These are phyloP conservation scores for Mangifera indica DNA, from an alignment of 345 rosid genomes.

Conservation along the genomic window DNA sequence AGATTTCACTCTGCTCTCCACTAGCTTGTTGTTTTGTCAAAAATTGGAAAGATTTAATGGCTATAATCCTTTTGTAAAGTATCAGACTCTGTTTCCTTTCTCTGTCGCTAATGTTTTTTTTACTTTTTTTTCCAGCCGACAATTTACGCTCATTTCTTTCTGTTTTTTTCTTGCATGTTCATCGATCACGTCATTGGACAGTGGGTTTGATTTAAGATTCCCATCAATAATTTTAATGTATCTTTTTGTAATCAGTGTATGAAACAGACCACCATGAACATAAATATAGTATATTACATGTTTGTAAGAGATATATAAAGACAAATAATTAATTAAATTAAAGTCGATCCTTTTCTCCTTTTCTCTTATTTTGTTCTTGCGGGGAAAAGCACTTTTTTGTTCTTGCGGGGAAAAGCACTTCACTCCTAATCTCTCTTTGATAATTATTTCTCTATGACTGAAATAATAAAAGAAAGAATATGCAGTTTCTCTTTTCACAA, in stretches of 20 bases:
- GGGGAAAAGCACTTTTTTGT: no score
- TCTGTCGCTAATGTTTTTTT: no score
- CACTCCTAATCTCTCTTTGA: neutral
- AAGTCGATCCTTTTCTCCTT: neutral
- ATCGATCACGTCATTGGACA: no score
- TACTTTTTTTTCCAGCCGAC: no score
- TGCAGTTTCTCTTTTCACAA: conserved; percentile 5
- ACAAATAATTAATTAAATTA: conserved; percentile 4
- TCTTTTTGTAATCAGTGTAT: neutral
- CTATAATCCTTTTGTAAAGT: conserved; percentile 26
- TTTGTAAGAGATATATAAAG: neutral
- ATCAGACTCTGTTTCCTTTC: conserved; percentile 10
- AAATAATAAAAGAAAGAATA: neutral
- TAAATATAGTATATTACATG: conserved; percentile 11
- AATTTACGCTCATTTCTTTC: no score
- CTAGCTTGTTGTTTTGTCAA: conserved; percentile 14
- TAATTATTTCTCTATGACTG: neutral
- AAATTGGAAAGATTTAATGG: conserved; percentile 6
- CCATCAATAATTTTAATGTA: neutral
- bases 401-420: no score
- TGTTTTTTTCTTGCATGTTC: no score
- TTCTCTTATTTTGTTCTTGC: conserved; percentile 9
- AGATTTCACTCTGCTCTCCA: conserved; percentile 22
- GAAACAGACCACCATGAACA: conserved; percentile 2
- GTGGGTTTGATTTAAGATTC: no score